Evolutionary conservation across 768 basidiomycete species (phyloP).

Genomic region (Amylocystis lapponica): DNA sequence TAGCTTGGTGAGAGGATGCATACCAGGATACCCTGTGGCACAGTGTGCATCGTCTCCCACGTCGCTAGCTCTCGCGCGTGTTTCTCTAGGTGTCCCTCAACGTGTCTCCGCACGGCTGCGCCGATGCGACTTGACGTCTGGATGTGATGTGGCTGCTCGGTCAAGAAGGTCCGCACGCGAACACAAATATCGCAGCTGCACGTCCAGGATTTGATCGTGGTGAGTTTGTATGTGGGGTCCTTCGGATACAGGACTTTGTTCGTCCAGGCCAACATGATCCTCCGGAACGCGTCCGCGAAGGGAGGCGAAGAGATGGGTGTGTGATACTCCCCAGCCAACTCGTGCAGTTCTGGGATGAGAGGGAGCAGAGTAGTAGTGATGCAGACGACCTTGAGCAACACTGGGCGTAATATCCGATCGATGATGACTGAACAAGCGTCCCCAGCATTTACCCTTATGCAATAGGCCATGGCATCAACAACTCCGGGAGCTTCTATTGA

Average conservation of each 20-base stretch:
- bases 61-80: conserved; percentile 5
- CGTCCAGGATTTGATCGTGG: neutral
- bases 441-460: neutral
- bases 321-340: conserved; percentile 3
- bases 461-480: conserved; percentile 5
- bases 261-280: conserved; percentile 7
- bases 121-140: conserved; percentile 1
- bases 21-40: conserved; percentile 12
- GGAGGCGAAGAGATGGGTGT: neutral
- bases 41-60: conserved; percentile 4
- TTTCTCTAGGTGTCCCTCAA: conserved; percentile 6
- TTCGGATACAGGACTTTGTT: conserved; percentile 11
- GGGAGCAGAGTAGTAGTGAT: conserved; percentile 11
- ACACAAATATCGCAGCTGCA: conserved; percentile 10
- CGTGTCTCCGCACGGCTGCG: conserved; percentile 8
- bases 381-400: neutral
- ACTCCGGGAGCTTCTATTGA: neutral
- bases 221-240: neutral
- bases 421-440: conserved; percentile 1
- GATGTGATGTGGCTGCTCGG: neutral
- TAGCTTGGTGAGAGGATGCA: neutral
- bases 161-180: conserved; percentile 2
- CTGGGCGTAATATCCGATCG: neutral
- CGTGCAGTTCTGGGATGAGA: conserved; percentile 6
- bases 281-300: conserved; percentile 7